Conservation (phyloP, 352 stramenopile genomes). For the Phytophthora sp. region DNA sequence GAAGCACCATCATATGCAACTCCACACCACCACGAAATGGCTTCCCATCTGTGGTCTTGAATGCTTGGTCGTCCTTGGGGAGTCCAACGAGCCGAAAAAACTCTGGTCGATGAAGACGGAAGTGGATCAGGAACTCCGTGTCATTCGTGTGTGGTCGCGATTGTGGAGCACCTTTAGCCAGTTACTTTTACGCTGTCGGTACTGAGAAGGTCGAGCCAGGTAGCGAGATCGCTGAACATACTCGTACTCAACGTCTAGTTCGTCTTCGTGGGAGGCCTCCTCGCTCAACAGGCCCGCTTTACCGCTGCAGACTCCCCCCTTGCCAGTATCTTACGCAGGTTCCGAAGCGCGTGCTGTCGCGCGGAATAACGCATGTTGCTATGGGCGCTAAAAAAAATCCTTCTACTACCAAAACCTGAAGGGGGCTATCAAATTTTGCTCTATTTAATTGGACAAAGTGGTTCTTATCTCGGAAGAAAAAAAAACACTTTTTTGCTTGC, state of each 20-base stretch:
- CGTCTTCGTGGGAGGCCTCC: slow-evolving; percentile 4
- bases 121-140: slow-evolving; percentile 8
- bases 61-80: neutral
- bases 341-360: neutral
- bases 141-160: slow-evolving; percentile 1
- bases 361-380: slow-evolving; percentile 7
- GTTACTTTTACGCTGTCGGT: neutral
- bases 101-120: neutral
- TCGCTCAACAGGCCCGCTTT: neutral
- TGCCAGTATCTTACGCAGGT: neutral
- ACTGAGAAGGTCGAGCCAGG: neutral
- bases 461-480: neutral
- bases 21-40: slow-evolving; percentile 1
- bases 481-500: slow-evolving; percentile 5
- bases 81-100: slow-evolving; percentile 6
- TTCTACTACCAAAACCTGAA: slow-evolving; percentile 5
- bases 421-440: neutral
- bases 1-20: slow-evolving; percentile 7
- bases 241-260: slow-evolving; percentile 4
- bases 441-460: slow-evolving; percentile 9
- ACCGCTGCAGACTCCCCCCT: slow-evolving; percentile 1
- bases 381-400: neutral
- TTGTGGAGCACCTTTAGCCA: slow-evolving; percentile 9
- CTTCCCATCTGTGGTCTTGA: slow-evolving; percentile 1
- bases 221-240: neutral